Conservation (phyloP, 1,284 basidiomycete genomes). For the Tilletia setariae region DNA sequence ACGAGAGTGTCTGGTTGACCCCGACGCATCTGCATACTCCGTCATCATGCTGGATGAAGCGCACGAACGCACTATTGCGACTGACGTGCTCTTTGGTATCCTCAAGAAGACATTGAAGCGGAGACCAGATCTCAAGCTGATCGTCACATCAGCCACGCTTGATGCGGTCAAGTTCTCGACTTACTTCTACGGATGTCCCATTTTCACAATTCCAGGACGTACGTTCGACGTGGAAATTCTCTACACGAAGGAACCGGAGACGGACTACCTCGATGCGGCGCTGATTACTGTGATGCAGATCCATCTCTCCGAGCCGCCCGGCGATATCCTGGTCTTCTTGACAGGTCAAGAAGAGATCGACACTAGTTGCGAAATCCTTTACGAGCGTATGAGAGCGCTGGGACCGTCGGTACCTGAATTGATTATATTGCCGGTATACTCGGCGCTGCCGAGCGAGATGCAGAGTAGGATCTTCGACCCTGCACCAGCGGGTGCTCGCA, state of each 20-base stretch:
- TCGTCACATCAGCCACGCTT: slow-evolving; percentile 97
- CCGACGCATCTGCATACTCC: slow-evolving; percentile 84
- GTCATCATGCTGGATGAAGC: slow-evolving; percentile 99
- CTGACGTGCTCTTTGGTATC: slow-evolving; percentile 93
- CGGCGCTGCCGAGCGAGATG: slow-evolving; percentile 93
- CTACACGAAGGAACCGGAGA: slow-evolving; percentile 97
- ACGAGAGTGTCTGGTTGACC: slow-evolving; percentile 92
- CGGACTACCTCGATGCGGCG: slow-evolving; percentile 96
- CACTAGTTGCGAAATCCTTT: slow-evolving; percentile 92
- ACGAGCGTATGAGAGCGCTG: slow-evolving; percentile 95
- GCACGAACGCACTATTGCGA: slow-evolving; percentile 95
- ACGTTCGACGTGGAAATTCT: slow-evolving; percentile 97
- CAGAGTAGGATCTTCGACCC: slow-evolving; percentile 97
- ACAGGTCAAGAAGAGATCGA: slow-evolving; percentile 99
- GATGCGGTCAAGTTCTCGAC: slow-evolving; percentile 99
- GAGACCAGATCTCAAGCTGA: slow-evolving; percentile 90
- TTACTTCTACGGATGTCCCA: slow-evolving; percentile 97
- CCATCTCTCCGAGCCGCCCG: slow-evolving; percentile 93
- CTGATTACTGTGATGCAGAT: slow-evolving; percentile 99
- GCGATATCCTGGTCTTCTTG: slow-evolving; percentile 92
- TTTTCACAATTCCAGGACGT: slow-evolving; percentile 98
- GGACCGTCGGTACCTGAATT: slow-evolving; percentile 96
- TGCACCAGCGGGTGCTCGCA: slow-evolving; percentile 89
- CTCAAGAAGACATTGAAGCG: slow-evolving; percentile 94
- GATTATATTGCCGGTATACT: slow-evolving; percentile 94